Evolutionary conservation across 371 early-diverging fungal genomes (phyloP), one percentile per base, ranked within the genome.

Genomic region (Mortierella sp.): DNA sequence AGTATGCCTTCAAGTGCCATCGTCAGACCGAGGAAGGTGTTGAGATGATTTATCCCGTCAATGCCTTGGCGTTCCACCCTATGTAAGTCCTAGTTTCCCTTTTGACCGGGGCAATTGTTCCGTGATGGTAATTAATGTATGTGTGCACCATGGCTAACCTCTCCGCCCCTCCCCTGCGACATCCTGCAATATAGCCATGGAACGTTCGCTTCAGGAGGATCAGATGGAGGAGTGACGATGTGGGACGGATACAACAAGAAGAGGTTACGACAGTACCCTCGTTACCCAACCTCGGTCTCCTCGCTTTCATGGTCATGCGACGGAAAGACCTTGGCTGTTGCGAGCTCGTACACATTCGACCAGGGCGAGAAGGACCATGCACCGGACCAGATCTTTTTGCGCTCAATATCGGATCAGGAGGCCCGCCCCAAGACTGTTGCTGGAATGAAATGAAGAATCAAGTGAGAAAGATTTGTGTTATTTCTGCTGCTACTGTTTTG

Each of bases 1-100:
- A 96, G 81, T 98, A 97, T 78, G 97, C 98, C 0, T 98, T 99
- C 90, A 98, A 98, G 88, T 98, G 98, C 81, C 99, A 99, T 88
- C 93, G 98, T 48, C 92, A 95, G 73, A 90, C 88, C 14, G 89
- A 92, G 34, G 91, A 94, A 71, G 96, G 95, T 54, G 91, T 93
- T 5, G 98, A 98, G 70, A 91, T 92, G 19, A 95, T 98, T 2
- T 98, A 97, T 87, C 98, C 99, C 3, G 99, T 98, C 50, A 97
- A 99, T 84, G 94, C 98, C 5, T 77, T 98, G 57, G 96, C 97
- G 2, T 98, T 96, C 88, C 97, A 98, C 87, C 98, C 98, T 3
- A 93, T 92, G 94, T 95, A 92, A 89, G 92, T 51, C n/a, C 14
- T 24, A 9, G 24, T 40, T 8, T 37, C 14, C 40, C 24, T 44